Conservation (phyloP, 2,329 filamentous ascomycete genomes). For the Xylariaceae sp. region DNA sequence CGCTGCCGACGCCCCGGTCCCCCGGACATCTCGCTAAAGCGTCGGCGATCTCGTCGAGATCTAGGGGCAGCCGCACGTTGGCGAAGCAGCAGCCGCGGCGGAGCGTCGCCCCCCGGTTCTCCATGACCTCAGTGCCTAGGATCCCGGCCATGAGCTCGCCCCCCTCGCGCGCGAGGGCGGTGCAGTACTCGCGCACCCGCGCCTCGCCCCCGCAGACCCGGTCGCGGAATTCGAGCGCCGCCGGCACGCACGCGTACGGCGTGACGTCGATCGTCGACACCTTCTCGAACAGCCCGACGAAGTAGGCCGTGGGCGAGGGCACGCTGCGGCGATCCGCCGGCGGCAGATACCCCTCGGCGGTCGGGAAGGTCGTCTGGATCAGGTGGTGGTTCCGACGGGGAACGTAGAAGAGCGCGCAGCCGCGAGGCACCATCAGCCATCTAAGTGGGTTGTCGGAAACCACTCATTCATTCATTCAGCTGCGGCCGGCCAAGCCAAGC, state of each 20-base stretch:
- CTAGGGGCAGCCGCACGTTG: slow-evolving; percentile 55
- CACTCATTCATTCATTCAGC: slow-evolving; percentile 3
- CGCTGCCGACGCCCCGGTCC: background rate
- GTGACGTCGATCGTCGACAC: slow-evolving; percentile 59
- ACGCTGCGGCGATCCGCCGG: slow-evolving; percentile 10
- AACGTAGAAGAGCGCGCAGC: slow-evolving; percentile 63
- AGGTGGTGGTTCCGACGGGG: slow-evolving; percentile 57
- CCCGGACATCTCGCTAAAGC: too few species aligned
- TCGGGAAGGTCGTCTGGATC: slow-evolving; percentile 60
- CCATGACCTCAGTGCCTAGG: slow-evolving; percentile 57
- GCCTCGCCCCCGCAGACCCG: slow-evolving; percentile 58
- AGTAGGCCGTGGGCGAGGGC: slow-evolving; percentile 37
- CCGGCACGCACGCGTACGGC: slow-evolving; percentile 54
- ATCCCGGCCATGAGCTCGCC: slow-evolving; percentile 47
- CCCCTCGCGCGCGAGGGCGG: slow-evolving; percentile 45
- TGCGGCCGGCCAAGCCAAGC: slow-evolving; percentile 4
- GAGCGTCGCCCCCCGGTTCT: slow-evolving; percentile 42
- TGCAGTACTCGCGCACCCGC: slow-evolving; percentile 51
- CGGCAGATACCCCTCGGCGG: slow-evolving; percentile 58
- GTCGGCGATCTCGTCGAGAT: slow-evolving; percentile 5
- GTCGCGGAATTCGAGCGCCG: slow-evolving; percentile 54
- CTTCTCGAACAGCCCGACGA: slow-evolving; percentile 56
- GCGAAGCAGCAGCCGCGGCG: slow-evolving; percentile 48
- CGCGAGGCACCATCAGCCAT: slow-evolving; percentile 66
- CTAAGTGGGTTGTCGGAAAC: slow-evolving; percentile 8